Evolutionary conservation across 2,329 filamentous ascomycete genomes (phyloP).

Genomic region (Nemania diffusa): DNA sequence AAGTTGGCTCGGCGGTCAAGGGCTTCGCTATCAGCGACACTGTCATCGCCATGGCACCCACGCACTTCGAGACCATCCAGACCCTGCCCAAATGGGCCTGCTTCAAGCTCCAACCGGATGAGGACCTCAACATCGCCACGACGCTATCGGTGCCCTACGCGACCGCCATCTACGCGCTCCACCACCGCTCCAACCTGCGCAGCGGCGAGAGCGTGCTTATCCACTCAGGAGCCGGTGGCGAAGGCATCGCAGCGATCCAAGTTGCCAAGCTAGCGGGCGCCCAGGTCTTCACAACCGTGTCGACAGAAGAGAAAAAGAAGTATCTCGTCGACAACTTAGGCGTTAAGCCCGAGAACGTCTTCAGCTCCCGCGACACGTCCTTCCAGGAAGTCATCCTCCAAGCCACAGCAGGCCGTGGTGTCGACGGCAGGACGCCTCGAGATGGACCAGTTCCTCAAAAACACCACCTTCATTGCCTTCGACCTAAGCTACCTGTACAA

Average conservation of each 20-base stretch:
- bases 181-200: background rate
- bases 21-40: slow-evolving; percentile 11
- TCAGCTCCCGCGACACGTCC: slow-evolving; percentile 14
- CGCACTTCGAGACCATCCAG: slow-evolving; percentile 15
- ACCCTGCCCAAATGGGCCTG: slow-evolving; percentile 20
- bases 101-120: slow-evolving; percentile 11
- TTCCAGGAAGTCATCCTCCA: background rate
- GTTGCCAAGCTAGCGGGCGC: background rate
- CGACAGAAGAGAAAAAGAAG: background rate
- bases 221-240: slow-evolving; percentile 15
- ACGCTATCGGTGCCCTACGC: slow-evolving; percentile 33
- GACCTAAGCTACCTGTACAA: slow-evolving; percentile 48
- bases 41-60: slow-evolving; percentile 26
- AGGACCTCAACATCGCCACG: slow-evolving; percentile 1
- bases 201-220: background rate
- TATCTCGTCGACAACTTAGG: background rate
- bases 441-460: slow-evolving; percentile 27
- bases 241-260: slow-evolving; percentile 16
- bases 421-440: slow-evolving; percentile 19
- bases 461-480: slow-evolving; percentile 19
- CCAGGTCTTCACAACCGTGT: slow-evolving; percentile 8
- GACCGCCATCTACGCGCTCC: slow-evolving; percentile 46
- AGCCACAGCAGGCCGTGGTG: slow-evolving; percentile 11
- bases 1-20: slow-evolving; percentile 33
- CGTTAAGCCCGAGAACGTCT: background rate